Evolutionary conservation across 108 stramenopile species (phyloP), one percentile per base, ranked within the genome.

Genomic region (Cyclotella cryptica): DNA sequence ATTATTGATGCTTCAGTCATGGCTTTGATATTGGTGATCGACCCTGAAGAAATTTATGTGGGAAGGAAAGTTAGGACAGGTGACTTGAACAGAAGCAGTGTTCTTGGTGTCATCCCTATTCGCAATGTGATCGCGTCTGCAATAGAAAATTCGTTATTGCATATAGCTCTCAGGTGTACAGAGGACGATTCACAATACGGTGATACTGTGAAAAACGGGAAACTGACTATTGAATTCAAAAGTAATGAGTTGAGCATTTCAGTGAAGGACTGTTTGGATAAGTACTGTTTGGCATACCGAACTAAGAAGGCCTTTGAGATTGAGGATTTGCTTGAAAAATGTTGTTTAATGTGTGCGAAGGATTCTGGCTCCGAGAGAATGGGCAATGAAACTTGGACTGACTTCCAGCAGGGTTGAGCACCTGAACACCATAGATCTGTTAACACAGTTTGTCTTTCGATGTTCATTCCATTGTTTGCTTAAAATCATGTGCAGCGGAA

Each of bases 171-270:
- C 35, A 66, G 84, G 14, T 62, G 80, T 26, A 26, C 71, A 22
- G 65, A 86, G 7, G 81, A 90, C 46, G 60, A 78, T 27, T 64
- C 70, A 46, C 64, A 27, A 12, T 52, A 43, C 40, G 46, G 40
- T 15, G 42, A 42, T 8, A 74, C 79, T 26, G n/a, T 58, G 12
- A 88, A 91, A 85, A 86, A 90, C 70, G 93, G 93, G 11, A 91
- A 88, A 67, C 83, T 93, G 85, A 84, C 89, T n/a, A 65, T 93
- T 14, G 74, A 78, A 45, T 91, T 93, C 51, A 88, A 86, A 19
- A 89, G 58, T 43, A 44, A 44, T 18, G 88, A 85, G 14, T 74
- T 78, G 11, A 84, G 86, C 51, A 69, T 88, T 12, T 77, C 79
- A 68, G 90, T 88, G 24, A 85, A 84, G 59, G 88, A 93, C 46